Evolutionary conservation across 257 asterid genomes (phyloP).

Genomic region (Scutellaria barbata): DNA sequence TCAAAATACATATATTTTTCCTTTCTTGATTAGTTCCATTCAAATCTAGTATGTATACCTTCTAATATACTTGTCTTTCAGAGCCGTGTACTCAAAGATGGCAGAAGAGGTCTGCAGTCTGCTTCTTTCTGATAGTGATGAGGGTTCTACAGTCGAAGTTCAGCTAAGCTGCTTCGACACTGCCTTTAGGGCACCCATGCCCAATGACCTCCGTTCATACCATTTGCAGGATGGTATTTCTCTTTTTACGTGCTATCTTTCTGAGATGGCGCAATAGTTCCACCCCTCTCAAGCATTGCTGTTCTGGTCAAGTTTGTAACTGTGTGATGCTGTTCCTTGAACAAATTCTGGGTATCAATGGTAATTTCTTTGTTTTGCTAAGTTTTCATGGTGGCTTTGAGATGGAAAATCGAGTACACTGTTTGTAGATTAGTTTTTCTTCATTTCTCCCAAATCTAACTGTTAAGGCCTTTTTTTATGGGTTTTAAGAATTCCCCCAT

Average conservation of each 20-base stretch:
- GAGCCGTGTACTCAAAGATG: conserved; percentile 92
- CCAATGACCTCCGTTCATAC: conserved; percentile 75
- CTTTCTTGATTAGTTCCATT: not conserved
- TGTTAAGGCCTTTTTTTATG: conserved; percentile 14
- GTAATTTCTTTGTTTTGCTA: conserved; percentile 1
- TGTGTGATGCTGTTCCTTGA: not conserved
- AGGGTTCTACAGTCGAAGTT: conserved; percentile 52
- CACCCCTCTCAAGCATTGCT: not conserved
- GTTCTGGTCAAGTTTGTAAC: conserved; percentile 26
- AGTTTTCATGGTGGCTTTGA: conserved; percentile 17
- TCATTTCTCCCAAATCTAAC: not conserved
- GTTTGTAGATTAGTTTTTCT: conserved; percentile 27
- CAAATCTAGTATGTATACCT: conserved; percentile 13
- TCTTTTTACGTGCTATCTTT: conserved; percentile 63
- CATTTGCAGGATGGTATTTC: conserved; percentile 83
- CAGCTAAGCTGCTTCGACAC: conserved; percentile 73
- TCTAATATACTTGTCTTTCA: conserved; percentile 41
- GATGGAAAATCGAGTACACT: conserved; percentile 25
- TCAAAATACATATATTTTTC: not conserved
- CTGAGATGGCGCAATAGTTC: conserved; percentile 51
- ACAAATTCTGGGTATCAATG: not conserved
- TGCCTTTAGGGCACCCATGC: conserved; percentile 71
- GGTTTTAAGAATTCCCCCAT: too few relatives aligned
- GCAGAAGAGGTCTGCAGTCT: conserved; percentile 78
- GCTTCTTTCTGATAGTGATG: conserved; percentile 65